A percentile compares a stretch with the other conserved stretches of the same genome.
phyloP scores from a whole-genome alignment of 169 alveolate species.

The Plasmodium vivax region DNA sequence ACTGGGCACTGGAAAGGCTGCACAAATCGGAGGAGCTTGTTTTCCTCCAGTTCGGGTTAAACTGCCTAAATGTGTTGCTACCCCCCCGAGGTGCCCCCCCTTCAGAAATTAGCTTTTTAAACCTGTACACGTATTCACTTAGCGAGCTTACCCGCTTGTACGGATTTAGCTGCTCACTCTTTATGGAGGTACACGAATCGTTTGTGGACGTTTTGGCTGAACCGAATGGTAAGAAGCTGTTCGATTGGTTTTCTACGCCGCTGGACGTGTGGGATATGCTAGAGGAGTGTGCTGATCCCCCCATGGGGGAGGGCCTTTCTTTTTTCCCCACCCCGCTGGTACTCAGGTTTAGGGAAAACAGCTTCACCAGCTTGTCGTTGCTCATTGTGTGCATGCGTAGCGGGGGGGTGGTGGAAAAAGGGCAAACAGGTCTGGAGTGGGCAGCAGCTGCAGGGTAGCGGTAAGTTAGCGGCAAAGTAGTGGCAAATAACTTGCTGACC shows the following conservation, averaged over 20 bases:
- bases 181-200: slow-evolving; percentile 29
- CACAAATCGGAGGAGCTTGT: not conserved
- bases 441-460: not conserved
- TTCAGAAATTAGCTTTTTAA: slow-evolving; percentile 7
- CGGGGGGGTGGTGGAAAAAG: not conserved
- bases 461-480: not conserved
- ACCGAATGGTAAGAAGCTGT: not conserved
- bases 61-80: slow-evolving; percentile 24
- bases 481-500: not conserved
- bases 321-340: not conserved
- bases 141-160: slow-evolving; percentile 25
- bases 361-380: not conserved
- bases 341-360: slow-evolving; percentile 4
- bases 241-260: not conserved
- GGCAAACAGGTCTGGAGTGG: not conserved
- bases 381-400: not conserved
- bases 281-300: not conserved
- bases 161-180: slow-evolving; percentile 13
- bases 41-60: slow-evolving; percentile 23
- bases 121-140: slow-evolving; percentile 29
- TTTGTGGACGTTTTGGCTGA: slow-evolving; percentile 10
- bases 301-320: not conserved
- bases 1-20: not conserved
- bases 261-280: slow-evolving; percentile 10
- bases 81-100: not conserved